Evolutionary conservation across 2,329 filamentous ascomycete genomes (phyloP), one percentile per base, ranked within the genome.

Genomic region (Tolypocladium endophyticum): DNA sequence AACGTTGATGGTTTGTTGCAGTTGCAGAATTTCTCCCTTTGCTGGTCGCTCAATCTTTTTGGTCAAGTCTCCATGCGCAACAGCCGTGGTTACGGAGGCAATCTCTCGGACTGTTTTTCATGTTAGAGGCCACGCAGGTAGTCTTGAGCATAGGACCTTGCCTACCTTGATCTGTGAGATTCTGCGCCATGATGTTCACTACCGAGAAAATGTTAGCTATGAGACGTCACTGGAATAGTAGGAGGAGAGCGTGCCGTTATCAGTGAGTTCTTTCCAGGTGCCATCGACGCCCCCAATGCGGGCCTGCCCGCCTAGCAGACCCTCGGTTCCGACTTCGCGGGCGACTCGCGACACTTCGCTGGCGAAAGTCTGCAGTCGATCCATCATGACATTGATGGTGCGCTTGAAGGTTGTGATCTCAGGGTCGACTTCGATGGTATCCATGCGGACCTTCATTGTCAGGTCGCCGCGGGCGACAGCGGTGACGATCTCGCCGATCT

Each of bases 301-400:
- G 61, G 93, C 93, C 73, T 97, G 93, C 52, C 93, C 93, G 68
- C 93, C 93, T 45, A 97, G 86, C 63, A 94, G 88, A 70, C 93
- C 93, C 74, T 97, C 92, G 16, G 93, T 97, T 66, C 93, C 93
- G 78, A 97, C 93, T 75, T 97, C 93, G 73, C 91, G 89, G 58
- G 93, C 93, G 66, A 97, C 87, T 66, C 91, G 88, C 41, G 93
- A 97, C 69, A 97, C 93, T 77, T 97, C 92, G 74, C 90, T 95
- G 64, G 93, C 93, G 74, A 97, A 97, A 62, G 95, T 90, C 72
- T 97, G 92, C 61, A 97, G 81, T 74, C 97, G 93, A 71, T 97
- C 93, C 85, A 97, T 96, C 93, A 97, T 97, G 66, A 90, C 95
- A 73, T 97, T 97, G 78, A 97, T 97, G 62, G 93, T 97, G 68